Evolutionary conservation across 1,284 basidiomycete genomes (phyloP).

Genomic region (Ganoderma lingzhi): DNA sequence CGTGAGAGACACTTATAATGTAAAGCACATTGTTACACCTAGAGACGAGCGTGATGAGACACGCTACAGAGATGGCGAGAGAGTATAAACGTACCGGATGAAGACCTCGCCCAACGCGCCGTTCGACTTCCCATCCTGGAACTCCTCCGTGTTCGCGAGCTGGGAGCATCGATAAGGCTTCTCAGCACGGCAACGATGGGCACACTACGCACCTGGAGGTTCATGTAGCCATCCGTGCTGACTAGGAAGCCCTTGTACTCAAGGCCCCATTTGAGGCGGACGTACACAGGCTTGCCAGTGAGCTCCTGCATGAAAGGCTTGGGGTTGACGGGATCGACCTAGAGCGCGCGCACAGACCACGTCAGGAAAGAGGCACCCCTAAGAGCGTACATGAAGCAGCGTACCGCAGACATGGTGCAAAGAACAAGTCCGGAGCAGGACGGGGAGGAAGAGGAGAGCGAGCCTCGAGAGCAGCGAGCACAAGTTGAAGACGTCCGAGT

Average conservation of each 20-base stretch:
- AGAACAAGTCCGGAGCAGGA: conserved; percentile 11
- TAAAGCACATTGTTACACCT: conserved; percentile 94
- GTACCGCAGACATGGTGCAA: conserved; percentile 62
- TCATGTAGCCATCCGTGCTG: conserved; percentile 99
- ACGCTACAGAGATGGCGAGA: neutral
- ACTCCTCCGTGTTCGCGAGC: conserved; percentile 99
- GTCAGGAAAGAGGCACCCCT: conserved; percentile 25
- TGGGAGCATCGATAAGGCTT: conserved; percentile 42
- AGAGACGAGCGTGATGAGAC: neutral
- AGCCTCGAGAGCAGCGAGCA: conserved; percentile 18
- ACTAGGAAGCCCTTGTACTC: conserved; percentile 99
- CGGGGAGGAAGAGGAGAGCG: neutral
- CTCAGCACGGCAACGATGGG: conserved; percentile 10
- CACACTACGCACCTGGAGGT: conserved; percentile 82
- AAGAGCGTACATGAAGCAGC: conserved; percentile 36
- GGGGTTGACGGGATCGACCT: conserved; percentile 96
- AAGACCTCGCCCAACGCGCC: conserved; percentile 98
- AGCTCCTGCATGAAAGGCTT: conserved; percentile 99
- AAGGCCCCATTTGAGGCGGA: conserved; percentile 98
- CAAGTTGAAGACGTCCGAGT: conserved; percentile 25
- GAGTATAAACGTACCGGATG: conserved; percentile 75
- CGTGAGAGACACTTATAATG: conserved; percentile 73
- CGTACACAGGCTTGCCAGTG: conserved; percentile 96
- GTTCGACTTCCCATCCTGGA: conserved; percentile 95
- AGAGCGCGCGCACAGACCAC: conserved; percentile 8